These are phyloP conservation scores for Neonectria faginata DNA, from an alignment of 2,329 filamentous ascomycete species.

Conservation along the genomic window DNA sequence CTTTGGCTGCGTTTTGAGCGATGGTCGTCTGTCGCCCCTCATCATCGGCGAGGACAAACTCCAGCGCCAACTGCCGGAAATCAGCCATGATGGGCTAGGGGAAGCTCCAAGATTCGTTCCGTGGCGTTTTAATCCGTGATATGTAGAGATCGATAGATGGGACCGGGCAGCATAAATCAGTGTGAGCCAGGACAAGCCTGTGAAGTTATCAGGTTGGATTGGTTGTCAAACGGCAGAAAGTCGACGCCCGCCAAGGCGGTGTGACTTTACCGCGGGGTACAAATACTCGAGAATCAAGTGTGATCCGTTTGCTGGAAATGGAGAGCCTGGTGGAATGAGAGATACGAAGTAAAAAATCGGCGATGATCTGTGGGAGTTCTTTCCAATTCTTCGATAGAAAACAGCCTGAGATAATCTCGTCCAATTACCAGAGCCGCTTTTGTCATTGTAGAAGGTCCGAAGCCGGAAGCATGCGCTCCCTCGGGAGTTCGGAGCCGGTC, in stretches of 20 bases:
- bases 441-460: slow-evolving; percentile 45
- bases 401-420: slow-evolving; percentile 9
- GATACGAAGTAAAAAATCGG: not conserved
- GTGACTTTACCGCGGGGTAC: slow-evolving; percentile 44
- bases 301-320: not conserved
- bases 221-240: slow-evolving; percentile 31
- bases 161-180: not conserved
- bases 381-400: slow-evolving; percentile 2
- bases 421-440: slow-evolving; percentile 42
- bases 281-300: not conserved
- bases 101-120: not conserved
- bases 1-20: slow-evolving; percentile 59
- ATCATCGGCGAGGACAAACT: slow-evolving; percentile 66
- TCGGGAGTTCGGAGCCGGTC: slow-evolving; percentile 7
- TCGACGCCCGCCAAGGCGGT: slow-evolving; percentile 38
- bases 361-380: not conserved
- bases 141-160: not conserved
- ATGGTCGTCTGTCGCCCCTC: slow-evolving; percentile 55
- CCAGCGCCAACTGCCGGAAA: slow-evolving; percentile 64
- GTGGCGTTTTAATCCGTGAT: not conserved
- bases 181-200: slow-evolving; percentile 8
- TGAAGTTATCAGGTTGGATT: slow-evolving; percentile 12
- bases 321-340: not conserved
- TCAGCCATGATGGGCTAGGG: slow-evolving; percentile 56
- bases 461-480: slow-evolving; percentile 36